phyloP scores from a whole-genome alignment of 176 grass and related monocot species.

The Olyra latifolia region DNA sequence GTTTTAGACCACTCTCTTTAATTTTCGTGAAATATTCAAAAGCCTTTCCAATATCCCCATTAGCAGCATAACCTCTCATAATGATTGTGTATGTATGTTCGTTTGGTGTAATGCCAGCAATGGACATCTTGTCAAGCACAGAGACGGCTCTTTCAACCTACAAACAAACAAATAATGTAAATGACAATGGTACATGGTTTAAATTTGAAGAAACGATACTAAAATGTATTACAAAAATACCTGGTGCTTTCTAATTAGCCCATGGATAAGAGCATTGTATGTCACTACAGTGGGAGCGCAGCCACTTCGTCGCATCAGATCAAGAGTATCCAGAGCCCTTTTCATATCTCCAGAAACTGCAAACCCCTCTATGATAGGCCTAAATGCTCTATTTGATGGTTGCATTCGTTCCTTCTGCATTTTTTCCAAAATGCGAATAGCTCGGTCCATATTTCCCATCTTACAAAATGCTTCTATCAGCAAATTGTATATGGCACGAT shows the following conservation, averaged over 20 bases:
- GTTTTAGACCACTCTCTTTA: slow-evolving; percentile 73
- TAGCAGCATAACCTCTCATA: slow-evolving; percentile 87
- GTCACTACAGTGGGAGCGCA: slow-evolving; percentile 80
- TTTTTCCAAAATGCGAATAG: slow-evolving; percentile 80
- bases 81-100: slow-evolving; percentile 88
- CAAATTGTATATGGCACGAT: slow-evolving; percentile 89
- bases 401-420: slow-evolving; percentile 81
- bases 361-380: slow-evolving; percentile 94
- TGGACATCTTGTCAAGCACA: slow-evolving; percentile 77
- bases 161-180: slow-evolving; percentile 32
- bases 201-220: slow-evolving; percentile 14
- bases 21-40: slow-evolving; percentile 96
- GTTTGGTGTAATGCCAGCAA: slow-evolving; percentile 68
- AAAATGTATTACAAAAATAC: slow-evolving; percentile 43
- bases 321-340: slow-evolving; percentile 74
- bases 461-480: slow-evolving; percentile 97
- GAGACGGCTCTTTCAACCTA: slow-evolving; percentile 81
- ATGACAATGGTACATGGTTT: background rate
- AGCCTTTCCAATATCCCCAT: slow-evolving; percentile 78
- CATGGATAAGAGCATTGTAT: slow-evolving; percentile 96
- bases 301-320: slow-evolving; percentile 76
- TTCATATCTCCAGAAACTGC: slow-evolving; percentile 81
- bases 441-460: slow-evolving; percentile 91
- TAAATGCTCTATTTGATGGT: slow-evolving; percentile 86
- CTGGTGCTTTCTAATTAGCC: slow-evolving; percentile 80